phyloP scores from a whole-genome alignment of 192 early-diverging fungal species.

The Coemansia sp. region DNA sequence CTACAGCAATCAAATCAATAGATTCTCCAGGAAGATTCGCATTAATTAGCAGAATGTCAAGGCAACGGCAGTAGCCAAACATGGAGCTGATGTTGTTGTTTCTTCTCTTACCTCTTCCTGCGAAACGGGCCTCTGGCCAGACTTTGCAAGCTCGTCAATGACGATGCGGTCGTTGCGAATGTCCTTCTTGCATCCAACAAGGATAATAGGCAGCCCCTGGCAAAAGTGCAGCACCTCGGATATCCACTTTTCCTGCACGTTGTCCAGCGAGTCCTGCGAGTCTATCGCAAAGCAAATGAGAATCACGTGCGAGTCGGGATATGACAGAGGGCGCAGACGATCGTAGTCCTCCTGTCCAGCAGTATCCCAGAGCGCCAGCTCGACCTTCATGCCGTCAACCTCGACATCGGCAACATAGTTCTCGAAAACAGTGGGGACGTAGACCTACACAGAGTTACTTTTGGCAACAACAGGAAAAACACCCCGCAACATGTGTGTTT shows the following conservation, averaged over 20 bases:
- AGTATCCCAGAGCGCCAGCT: conserved; percentile 96
- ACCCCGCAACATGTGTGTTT: too few species aligned
- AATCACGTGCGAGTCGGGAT: conserved; percentile 90
- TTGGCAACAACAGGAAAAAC: too few species aligned
- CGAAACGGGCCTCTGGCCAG: conserved; percentile 13
- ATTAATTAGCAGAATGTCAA: not conserved
- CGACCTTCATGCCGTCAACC: conserved; percentile 73
- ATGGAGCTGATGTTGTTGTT: not conserved
- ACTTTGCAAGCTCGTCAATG: conserved; percentile 48
- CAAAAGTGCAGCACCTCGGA: conserved; percentile 33
- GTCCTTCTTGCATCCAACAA: conserved; percentile 54
- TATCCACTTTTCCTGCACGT: conserved; percentile 60
- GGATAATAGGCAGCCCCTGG: conserved; percentile 25
- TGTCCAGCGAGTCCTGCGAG: conserved; percentile 79
- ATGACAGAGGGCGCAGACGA: conserved; percentile 87
- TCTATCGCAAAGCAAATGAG: conserved; percentile 92
- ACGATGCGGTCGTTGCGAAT: conserved; percentile 27
- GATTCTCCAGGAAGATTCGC: not conserved
- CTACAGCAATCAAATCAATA: conserved; percentile 44
- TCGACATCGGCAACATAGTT: conserved; percentile 89
- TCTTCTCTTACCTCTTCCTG: conserved; percentile 10
- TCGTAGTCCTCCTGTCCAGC: conserved; percentile 98
- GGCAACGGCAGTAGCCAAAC: conserved; percentile 57
- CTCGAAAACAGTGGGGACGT: conserved; percentile 94
- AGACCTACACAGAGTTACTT: conserved; percentile 32